Conservation (phyloP, 2,329 filamentous ascomycete genomes). For the Diaporthe longicolla region DNA sequence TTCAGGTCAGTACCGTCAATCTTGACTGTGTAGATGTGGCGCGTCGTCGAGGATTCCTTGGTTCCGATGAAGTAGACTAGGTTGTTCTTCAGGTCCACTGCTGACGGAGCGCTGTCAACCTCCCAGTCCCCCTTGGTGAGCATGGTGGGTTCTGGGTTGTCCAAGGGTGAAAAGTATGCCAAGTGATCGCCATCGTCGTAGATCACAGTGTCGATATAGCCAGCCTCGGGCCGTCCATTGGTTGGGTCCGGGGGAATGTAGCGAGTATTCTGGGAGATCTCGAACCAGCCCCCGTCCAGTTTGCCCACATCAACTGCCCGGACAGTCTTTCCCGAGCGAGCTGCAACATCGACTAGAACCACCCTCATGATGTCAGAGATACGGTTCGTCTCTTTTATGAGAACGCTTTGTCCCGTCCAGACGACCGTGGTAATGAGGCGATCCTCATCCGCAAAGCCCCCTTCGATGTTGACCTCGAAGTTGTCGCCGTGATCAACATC, state of each 20-base stretch:
- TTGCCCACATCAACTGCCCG: slow-evolving; percentile 83
- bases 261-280: slow-evolving; percentile 87
- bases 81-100: slow-evolving; percentile 87
- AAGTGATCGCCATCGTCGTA: slow-evolving; percentile 90
- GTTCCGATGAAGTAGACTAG: slow-evolving; percentile 92
- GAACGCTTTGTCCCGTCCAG: slow-evolving; percentile 88
- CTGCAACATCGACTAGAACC: slow-evolving; percentile 83
- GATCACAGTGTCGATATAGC: slow-evolving; percentile 93
- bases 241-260: slow-evolving; percentile 87
- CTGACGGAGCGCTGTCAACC: slow-evolving; percentile 86
- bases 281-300: slow-evolving; percentile 97
- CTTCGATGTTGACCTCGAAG: slow-evolving; percentile 83
- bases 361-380: slow-evolving; percentile 93
- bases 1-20: slow-evolving; percentile 82
- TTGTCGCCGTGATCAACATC: slow-evolving; percentile 82
- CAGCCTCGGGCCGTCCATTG: slow-evolving; percentile 84
- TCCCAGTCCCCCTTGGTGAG: slow-evolving; percentile 94
- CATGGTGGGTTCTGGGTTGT: slow-evolving; percentile 85
- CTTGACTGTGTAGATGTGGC: slow-evolving; percentile 91
- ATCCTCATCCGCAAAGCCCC: slow-evolving; percentile 84
- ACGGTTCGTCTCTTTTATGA: slow-evolving; percentile 93
- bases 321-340: slow-evolving; percentile 82
- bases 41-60: slow-evolving; percentile 88
- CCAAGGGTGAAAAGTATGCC: slow-evolving; percentile 91
- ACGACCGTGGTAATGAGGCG: slow-evolving; percentile 93